Conservation (phyloP, 139 green algal genomes). For the Tetraselmis chui region DNA sequence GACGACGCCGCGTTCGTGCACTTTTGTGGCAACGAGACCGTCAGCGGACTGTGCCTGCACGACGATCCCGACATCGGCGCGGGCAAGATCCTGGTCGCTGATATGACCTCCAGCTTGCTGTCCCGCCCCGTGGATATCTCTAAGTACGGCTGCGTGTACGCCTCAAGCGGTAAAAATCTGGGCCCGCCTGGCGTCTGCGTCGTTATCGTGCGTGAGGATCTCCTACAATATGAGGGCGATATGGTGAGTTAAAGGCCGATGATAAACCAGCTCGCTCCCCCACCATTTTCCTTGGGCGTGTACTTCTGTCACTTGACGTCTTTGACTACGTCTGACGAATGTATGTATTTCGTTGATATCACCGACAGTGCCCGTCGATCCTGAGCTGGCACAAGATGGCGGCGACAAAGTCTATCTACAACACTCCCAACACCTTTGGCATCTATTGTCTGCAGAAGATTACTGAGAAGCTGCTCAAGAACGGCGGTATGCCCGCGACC, state of each 20-base stretch:
- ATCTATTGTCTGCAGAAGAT: slow-evolving; percentile 19
- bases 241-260: slow-evolving; percentile 2
- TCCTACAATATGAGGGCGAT: slow-evolving; percentile 14
- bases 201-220: slow-evolving; percentile 28
- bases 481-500: slow-evolving; percentile 13
- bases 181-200: slow-evolving; percentile 24
- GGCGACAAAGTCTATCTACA: slow-evolving; percentile 19
- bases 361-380: slow-evolving; percentile 17
- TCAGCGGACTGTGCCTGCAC: slow-evolving; percentile 60
- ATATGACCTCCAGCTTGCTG: slow-evolving; percentile 63
- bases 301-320: no score
- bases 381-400: slow-evolving; percentile 16
- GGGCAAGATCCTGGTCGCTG: slow-evolving; percentile 34
- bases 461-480: slow-evolving; percentile 10
- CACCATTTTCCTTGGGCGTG: no score
- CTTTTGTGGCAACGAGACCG: slow-evolving; percentile 64
- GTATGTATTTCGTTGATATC: no score
- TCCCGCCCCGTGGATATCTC: slow-evolving; percentile 54
- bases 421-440: slow-evolving; percentile 31
- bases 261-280: no score
- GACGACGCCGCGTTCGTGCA: slow-evolving; percentile 21
- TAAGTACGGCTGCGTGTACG: slow-evolving; percentile 51
- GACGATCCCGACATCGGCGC: slow-evolving; percentile 33
- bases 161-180: slow-evolving; percentile 31
- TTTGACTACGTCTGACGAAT: no score